Evolutionary conservation across 1,284 basidiomycete genomes (phyloP).

Genomic region (Apiotrichum domesticum): DNA sequence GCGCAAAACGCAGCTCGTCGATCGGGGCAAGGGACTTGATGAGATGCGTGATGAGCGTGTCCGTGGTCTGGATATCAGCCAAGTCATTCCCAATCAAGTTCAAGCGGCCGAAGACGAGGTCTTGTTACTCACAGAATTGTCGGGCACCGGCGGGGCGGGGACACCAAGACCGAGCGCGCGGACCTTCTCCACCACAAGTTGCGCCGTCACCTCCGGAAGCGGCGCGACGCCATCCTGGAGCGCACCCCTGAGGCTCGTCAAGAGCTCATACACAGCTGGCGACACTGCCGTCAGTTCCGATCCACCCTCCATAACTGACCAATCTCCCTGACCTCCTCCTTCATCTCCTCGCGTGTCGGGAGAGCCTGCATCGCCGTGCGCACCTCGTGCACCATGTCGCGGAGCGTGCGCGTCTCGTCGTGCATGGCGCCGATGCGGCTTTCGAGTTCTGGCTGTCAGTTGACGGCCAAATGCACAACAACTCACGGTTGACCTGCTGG

Average conservation of each 20-base stretch:
- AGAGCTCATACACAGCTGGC: constrained; percentile 15
- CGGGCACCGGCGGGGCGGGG: too few relatives aligned
- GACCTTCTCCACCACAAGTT: constrained; percentile 9
- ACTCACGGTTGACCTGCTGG: not conserved
- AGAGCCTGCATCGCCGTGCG: constrained; percentile 20
- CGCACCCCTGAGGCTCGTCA: not conserved
- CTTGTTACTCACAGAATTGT: too few relatives aligned
- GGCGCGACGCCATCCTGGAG: not conserved
- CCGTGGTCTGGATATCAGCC: constrained; percentile 1
- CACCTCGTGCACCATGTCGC: constrained; percentile 30
- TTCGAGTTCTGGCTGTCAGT: constrained; percentile 5
- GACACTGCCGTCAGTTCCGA: constrained; percentile 8
- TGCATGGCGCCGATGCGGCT: not conserved
- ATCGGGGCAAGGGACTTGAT: constrained; percentile 16
- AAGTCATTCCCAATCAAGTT: too few relatives aligned
- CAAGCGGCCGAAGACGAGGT: too few relatives aligned
- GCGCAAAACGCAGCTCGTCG: constrained; percentile 11
- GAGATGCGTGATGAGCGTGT: constrained; percentile 22
- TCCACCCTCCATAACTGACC: not conserved
- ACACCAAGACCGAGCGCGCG: not conserved
- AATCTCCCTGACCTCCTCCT: constrained; percentile 22
- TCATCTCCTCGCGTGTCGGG: constrained; percentile 25
- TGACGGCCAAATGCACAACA: too few relatives aligned
- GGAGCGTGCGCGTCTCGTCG: constrained; percentile 6
- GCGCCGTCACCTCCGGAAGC: constrained; percentile 5